These are phyloP conservation scores for Globisporangium middletonii DNA, from an alignment of 352 stramenopile species.

Conservation along the genomic window DNA sequence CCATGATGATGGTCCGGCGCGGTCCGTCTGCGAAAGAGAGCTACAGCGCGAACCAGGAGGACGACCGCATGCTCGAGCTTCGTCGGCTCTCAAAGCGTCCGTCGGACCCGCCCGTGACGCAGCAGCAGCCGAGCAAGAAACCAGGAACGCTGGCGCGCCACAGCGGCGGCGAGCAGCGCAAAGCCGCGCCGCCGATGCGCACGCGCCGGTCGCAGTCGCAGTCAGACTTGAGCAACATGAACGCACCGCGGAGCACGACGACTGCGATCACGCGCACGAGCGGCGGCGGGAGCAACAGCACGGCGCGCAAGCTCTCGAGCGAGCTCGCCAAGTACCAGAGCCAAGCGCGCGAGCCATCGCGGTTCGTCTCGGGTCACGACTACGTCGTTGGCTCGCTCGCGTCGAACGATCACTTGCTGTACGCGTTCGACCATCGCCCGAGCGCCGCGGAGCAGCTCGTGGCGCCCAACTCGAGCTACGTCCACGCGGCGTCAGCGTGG, in stretches of 20 bases:
- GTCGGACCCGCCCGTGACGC: conserved; percentile 1
- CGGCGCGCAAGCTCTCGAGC: conserved; percentile 9
- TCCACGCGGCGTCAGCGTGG: conserved; percentile 67
- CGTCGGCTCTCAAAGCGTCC: conserved; percentile 13
- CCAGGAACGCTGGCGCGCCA: conserved; percentile 6
- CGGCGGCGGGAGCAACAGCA: conserved; percentile 1
- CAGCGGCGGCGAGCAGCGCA: conserved; percentile 7
- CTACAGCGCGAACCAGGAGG: conserved; percentile 19
- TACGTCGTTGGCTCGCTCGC: conserved; percentile 15
- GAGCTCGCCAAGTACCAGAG: conserved; percentile 8
- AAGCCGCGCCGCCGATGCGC: conserved; percentile 7
- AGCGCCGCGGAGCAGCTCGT: conserved; percentile 46
- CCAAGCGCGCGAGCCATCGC: conserved; percentile 1
- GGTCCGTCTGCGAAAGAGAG: conserved; percentile 21
- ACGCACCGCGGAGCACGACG: conserved; percentile 13
- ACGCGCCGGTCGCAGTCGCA: conserved; percentile 31
- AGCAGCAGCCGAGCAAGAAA: conserved; percentile 1
- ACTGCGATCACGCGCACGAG: conserved; percentile 8
- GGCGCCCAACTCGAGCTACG: conserved; percentile 51
- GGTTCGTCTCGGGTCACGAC: conserved; percentile 6
- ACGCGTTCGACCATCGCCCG: conserved; percentile 37
- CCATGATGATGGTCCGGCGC: conserved; percentile 19
- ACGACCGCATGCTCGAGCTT: conserved; percentile 31
- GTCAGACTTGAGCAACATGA: conserved; percentile 30
- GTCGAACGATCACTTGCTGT: conserved; percentile 22